Conservation (phyloP, 148 eudicot genomes). For the Chenopodium suecicum region DNA sequence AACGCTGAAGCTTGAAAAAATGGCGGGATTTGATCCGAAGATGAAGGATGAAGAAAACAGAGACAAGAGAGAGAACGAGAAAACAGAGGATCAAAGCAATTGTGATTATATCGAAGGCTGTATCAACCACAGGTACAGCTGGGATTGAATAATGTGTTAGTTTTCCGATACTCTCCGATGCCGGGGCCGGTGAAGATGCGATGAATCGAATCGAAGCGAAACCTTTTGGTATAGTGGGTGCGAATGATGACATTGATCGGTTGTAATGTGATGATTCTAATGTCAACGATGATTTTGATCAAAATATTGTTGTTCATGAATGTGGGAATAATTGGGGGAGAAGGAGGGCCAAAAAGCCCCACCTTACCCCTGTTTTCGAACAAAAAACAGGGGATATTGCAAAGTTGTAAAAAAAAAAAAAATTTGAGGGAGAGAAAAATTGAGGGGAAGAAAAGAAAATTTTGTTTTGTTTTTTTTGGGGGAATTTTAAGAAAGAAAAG, state of each 20-base stretch:
- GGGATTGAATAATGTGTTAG: slow-evolving; percentile 16
- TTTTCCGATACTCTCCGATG: background rate
- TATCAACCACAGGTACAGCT: slow-evolving; percentile 20
- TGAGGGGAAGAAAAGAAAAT: background rate
- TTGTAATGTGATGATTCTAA: background rate
- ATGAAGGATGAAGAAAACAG: slow-evolving; percentile 42
- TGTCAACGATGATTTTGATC: background rate
- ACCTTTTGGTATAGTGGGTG: background rate
- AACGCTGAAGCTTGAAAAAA: slow-evolving; percentile 36
- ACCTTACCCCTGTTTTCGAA: slow-evolving; percentile 29
- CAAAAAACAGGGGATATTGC: slow-evolving; percentile 15
- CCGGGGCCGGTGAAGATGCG: background rate
- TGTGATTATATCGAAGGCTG: slow-evolving; percentile 40
- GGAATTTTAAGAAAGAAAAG: background rate
- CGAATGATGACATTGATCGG: slow-evolving; percentile 24
- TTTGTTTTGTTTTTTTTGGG: background rate
- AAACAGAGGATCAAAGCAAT: slow-evolving; percentile 31
- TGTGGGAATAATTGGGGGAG: background rate
- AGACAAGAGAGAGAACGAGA: slow-evolving; percentile 44
- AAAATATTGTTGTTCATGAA: slow-evolving; percentile 13
- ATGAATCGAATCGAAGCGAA: background rate
- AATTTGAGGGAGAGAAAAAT: background rate
- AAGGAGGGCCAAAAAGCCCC: slow-evolving; percentile 30
- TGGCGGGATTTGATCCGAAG: slow-evolving; percentile 41
- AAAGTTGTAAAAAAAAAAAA: background rate